Base-by-base conservation (phyloP, 106 monocot genomes). In the Allium cepa region DNA sequence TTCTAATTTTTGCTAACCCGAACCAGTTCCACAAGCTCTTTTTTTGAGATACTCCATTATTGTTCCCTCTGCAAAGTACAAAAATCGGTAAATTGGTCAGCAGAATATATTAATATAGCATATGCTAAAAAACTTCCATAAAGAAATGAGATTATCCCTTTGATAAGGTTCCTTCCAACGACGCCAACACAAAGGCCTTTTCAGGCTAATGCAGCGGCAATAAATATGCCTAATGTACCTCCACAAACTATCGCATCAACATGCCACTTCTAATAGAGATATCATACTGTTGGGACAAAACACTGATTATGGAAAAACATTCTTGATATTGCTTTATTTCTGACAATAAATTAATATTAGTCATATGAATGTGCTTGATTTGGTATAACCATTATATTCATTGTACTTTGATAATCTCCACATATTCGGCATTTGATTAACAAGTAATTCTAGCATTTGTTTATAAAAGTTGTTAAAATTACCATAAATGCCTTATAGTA, bases 11-110 rank as follows among this genome's bases (percentile, higher is more conserved):
- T 74, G 46, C 88, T 85, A 76, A 71, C 73, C 58, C 82, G 59
- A 9, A 86, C 84, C 67, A 96, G 81, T 71, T 91, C 95, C 70
- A 88, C 65, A 17, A 96, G 83, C 76, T 96, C 95, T 55, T 96
- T 91, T 71, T 60, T 91, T 28, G 95, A 96, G 18, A 96, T 91
- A 82, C 91, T 96, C 95, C 95, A 96, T 58, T 96, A 91, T 80
- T 96, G 91, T 57, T 91, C 83, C 72, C 95, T 85, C 95, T 96
- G 71, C 62, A 63, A 55, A 83, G 71, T 57, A 63, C 9, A 63
- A 58, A 26, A 15, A 15, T 47, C 65, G 13, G 16, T 57, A 64
- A 28, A 22, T 49, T 52, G 22, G 22, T 22, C 22, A 22, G 22
- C 1, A 22, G 1, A 22, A 22, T 22, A 22, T 22, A 22, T 22